phyloP scores from a whole-genome alignment of 768 basidiomycete species.

The Lepiota venenata region DNA sequence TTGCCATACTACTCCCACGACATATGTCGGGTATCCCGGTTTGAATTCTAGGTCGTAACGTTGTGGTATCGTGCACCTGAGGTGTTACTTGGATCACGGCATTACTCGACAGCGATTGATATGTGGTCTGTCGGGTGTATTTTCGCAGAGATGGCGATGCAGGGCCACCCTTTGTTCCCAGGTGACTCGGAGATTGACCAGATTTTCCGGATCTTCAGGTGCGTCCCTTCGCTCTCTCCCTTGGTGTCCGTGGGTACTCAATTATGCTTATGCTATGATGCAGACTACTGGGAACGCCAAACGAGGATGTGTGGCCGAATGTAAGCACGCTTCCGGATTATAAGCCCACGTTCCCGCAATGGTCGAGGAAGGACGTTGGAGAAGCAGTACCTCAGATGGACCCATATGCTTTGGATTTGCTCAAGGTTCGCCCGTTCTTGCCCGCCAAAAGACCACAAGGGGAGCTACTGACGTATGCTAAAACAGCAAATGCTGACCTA shows the following conservation, averaged over 20 bases:
- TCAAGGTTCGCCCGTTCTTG: conserved; percentile 46
- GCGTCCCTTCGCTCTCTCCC: conserved; percentile 17
- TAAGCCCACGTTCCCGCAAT: conserved; percentile 95
- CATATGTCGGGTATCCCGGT: neutral
- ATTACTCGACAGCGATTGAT: conserved; percentile 97
- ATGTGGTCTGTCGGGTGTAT: conserved; percentile 99
- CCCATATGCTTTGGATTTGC: conserved; percentile 72
- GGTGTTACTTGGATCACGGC: conserved; percentile 90
- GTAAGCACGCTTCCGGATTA: conserved; percentile 88
- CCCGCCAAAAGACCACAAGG: neutral
- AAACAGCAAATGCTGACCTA: conserved; percentile 69
- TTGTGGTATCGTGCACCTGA: conserved; percentile 99
- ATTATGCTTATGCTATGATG: neutral
- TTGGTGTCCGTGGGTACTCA: neutral
- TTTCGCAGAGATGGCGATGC: conserved; percentile 98
- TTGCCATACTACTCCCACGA: no score
- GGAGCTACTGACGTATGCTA: neutral
- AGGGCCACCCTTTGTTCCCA: conserved; percentile 87
- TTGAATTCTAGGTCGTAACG: conserved; percentile 78
- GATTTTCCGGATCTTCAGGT: conserved; percentile 99
- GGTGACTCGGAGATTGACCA: conserved; percentile 99
- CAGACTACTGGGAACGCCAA: conserved; percentile 93
- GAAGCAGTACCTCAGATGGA: conserved; percentile 70
- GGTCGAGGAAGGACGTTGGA: conserved; percentile 74
- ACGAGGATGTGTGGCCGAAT: conserved; percentile 89